A percentile compares a stretch with the other conserved stretches of the same genome.
Evolutionary conservation across 129 eudicot genomes (phyloP).

Genomic region (Daucus carota): DH1_v3.0 NC_030383.2:58962001-58962500

Average conservation of each 20-base stretch:
- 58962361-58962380: conserved; percentile 89
- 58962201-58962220: not conserved
- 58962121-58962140: not conserved
- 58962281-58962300: not conserved
- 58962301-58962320: conserved; percentile 3
- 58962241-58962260: not conserved
- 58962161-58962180: not conserved
- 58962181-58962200: not conserved
- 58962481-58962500: conserved; percentile 46
- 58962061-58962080: not conserved
- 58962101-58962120: not conserved
- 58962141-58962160: not conserved
- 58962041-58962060: not conserved
- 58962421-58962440: conserved; percentile 43
- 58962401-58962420: conserved; percentile 94
- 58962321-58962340: not conserved
- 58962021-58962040: not conserved
- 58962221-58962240: not conserved
- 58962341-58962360: conserved; percentile 11
- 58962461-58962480: not conserved
- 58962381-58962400: conserved; percentile 98
- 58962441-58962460: conserved; percentile 1
- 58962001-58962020: not conserved
- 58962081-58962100: not conserved
- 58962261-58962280: not conserved